These are phyloP conservation scores for Aspergillus latus DNA, from an alignment of 2,329 filamentous ascomycete species.

Conservation along the genomic window DNA sequence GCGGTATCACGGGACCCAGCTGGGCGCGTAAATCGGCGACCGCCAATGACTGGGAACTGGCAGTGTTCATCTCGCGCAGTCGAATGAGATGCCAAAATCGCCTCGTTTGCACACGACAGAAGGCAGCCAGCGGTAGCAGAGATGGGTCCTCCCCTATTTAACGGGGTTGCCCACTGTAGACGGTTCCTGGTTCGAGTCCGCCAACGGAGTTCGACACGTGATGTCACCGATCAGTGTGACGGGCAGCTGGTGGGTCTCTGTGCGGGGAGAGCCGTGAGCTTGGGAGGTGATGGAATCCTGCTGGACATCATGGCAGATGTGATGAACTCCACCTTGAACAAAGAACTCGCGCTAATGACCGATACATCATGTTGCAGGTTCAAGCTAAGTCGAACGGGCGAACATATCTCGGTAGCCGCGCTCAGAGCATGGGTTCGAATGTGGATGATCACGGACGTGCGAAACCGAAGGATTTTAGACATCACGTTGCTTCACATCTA, in stretches of 20 bases:
- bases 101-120: neutral
- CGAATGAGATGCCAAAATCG: neutral
- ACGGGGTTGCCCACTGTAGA: neutral
- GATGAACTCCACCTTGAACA: constrained; percentile 10
- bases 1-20: constrained; percentile 20
- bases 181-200: neutral
- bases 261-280: constrained; percentile 3
- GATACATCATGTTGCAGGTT: neutral
- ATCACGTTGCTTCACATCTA: constrained; percentile 1
- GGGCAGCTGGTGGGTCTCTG: neutral
- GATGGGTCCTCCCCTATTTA: constrained; percentile 6
- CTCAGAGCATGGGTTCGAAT: neutral
- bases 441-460: neutral
- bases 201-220: neutral
- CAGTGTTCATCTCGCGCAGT: neutral
- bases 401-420: neutral
- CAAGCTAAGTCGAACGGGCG: neutral
- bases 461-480: neutral
- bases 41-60: neutral
- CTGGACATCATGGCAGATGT: neutral
- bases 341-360: constrained; percentile 4
- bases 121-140: neutral
- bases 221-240: neutral
- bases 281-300: neutral
- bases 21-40: constrained; percentile 21